Evolutionary conservation across 2,329 filamentous ascomycete species (phyloP), one percentile per base, ranked within the genome.

Genomic region (Trichoderma pleuroti): DNA sequence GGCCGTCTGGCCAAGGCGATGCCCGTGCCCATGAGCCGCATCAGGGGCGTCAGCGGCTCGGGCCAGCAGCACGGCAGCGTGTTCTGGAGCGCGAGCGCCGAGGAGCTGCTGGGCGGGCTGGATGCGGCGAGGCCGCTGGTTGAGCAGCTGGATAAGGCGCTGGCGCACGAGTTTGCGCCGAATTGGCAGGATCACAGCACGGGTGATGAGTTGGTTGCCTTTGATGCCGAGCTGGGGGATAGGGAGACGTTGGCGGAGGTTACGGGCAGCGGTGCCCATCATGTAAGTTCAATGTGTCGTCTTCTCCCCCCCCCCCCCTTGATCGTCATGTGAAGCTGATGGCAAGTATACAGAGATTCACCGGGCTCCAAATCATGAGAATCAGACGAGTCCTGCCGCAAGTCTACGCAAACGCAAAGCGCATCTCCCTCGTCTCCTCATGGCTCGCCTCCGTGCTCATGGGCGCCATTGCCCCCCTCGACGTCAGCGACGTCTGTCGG

Each of bases 171-270:
- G 5, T 94, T 90, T 82, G 94, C 93, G 74, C 96, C 96, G 9
- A 99, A 98, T 80, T 99, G 96, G 96, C 96, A 98, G 82, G 96
- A 99, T 80, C 92, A 94, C 72, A 97, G 94, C 82, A 98, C 96
- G 2, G 94, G 98, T 83, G 86, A 86, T 74, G 93, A 99, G 82
- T 98, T 94, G 78, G 94, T 98, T 79, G 86, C 88, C 73, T 98
- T 98, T 78, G 94, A 98, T 80, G 86, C 84, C 6, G 84, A 85
- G 67, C 82, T 98, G 9, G 92, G 92, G 1, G 85, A 85, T 8
- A 84, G 88, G 3, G 86, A 91, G 76, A 85, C 86, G 73, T 82
- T 99, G 75, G 96, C 96, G 0, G 82, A 91, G 66, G 89, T 88
- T 24, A 98, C 96, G 11, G 96, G 96, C 34, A 98, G 95, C 79